Evolutionary conservation across 1,284 basidiomycete species (phyloP).

Genomic region (Sanghuangporus baumii): DNA sequence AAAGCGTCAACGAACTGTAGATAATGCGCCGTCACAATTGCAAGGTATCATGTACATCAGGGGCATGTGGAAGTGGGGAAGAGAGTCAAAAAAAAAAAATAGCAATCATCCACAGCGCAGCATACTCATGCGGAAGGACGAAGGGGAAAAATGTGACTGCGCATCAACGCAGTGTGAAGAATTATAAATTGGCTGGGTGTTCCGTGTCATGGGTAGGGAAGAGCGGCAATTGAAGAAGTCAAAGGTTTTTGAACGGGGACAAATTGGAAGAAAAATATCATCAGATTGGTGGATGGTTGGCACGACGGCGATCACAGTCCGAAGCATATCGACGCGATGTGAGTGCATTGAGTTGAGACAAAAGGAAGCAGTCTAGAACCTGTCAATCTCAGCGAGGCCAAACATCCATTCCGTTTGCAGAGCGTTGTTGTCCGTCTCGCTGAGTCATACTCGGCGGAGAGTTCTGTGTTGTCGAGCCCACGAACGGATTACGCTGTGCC

Average conservation of each 20-base stretch:
- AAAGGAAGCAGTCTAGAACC: neutral
- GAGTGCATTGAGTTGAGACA: too few relatives aligned
- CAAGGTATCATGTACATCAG: constrained; percentile 3
- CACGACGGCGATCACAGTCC: neutral
- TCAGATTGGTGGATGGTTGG: neutral
- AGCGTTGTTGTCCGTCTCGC: constrained; percentile 50
- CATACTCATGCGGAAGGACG: neutral
- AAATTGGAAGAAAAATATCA: neutral
- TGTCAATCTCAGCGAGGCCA: constrained; percentile 53
- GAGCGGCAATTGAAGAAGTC: neutral
- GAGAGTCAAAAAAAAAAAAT: neutral
- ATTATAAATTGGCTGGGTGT: neutral
- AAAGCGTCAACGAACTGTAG: neutral
- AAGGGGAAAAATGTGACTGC: neutral
- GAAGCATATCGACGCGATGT: neutral
- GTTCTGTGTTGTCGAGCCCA: constrained; percentile 1
- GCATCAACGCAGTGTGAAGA: neutral
- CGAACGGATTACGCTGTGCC: constrained; percentile 56
- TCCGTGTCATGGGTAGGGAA: too few relatives aligned
- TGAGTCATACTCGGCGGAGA: constrained; percentile 34
- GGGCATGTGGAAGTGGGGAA: neutral
- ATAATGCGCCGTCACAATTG: neutral
- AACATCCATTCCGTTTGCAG: constrained; percentile 61
- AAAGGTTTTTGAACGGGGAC: neutral
- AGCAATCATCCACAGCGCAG: neutral